Percentiles rank a stretch among this genome's conserved stretches.
These are phyloP conservation scores for Psilocybe azurescens DNA, from an alignment of 768 basidiomycete genomes.

Conservation along the genomic window DNA sequence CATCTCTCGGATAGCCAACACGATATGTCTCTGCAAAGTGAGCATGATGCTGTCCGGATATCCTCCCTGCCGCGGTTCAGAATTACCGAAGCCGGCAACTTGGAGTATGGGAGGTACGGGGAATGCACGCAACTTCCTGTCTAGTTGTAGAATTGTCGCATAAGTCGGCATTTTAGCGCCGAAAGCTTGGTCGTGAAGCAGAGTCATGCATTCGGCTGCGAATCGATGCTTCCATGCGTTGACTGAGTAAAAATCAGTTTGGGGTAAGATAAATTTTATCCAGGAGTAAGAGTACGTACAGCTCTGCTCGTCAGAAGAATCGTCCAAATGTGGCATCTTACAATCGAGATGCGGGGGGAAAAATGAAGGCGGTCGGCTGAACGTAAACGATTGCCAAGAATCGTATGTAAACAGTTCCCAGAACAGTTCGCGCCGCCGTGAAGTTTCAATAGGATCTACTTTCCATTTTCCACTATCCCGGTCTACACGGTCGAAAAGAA, in stretches of 20 bases:
- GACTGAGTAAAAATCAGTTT: conserved; percentile 38
- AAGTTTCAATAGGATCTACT: conserved; percentile 60
- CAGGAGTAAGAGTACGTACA: conserved; percentile 46
- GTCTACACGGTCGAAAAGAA: conserved; percentile 41
- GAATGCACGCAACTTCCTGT: conserved; percentile 70
- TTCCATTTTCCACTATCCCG: conserved; percentile 76
- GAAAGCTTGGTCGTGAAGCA: conserved; percentile 74
- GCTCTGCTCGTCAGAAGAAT: conserved; percentile 57
- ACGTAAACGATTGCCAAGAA: conserved; percentile 69
- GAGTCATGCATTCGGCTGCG: conserved; percentile 69
- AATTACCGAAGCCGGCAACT: conserved; percentile 68
- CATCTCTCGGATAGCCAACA: conserved; percentile 71
- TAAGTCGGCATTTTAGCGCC: conserved; percentile 74
- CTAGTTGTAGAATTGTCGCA: conserved; percentile 67
- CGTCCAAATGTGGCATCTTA: conserved; percentile 59
- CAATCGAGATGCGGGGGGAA: conserved; percentile 70
- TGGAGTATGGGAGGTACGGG: conserved; percentile 70
- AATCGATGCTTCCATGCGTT: conserved; percentile 77
- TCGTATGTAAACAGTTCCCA: conserved; percentile 67
- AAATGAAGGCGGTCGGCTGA: conserved; percentile 73
- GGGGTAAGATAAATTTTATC: neutral
- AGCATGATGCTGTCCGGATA: conserved; percentile 56
- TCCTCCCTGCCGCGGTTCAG: conserved; percentile 49
- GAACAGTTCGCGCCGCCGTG: conserved; percentile 67
- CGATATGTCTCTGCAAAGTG: conserved; percentile 69